Percentiles rank a stretch among this genome's conserved stretches.
Conservation (phyloP, 371 early-diverging fungal genomes). For the Mortierella sp. region DNA sequence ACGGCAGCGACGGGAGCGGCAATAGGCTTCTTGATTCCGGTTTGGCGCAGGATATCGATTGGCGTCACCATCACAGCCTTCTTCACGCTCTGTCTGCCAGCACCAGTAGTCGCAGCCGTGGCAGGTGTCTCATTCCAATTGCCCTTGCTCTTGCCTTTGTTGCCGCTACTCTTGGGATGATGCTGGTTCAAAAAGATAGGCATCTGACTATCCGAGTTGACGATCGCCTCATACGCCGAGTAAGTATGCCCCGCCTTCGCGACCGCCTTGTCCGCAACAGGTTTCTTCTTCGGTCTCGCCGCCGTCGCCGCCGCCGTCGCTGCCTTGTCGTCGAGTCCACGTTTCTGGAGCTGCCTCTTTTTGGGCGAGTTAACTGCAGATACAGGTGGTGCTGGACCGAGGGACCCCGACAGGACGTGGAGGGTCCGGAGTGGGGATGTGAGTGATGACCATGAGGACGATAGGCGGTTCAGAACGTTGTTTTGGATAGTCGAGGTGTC, state of each 20-base stretch:
- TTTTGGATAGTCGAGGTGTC: background rate
- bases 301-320: too few relatives aligned
- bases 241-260: background rate
- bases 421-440: background rate
- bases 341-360: background rate
- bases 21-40: background rate
- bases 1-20: background rate
- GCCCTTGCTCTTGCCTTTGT: background rate
- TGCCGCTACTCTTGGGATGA: background rate
- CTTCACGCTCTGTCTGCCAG: background rate
- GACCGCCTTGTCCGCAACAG: background rate
- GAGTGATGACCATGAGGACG: conserved; percentile 2
- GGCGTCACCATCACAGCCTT: too few relatives aligned
- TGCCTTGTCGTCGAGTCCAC: background rate
- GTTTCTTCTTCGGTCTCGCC: background rate
- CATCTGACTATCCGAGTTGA: conserved; percentile 45
- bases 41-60: background rate
- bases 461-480: background rate
- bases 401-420: background rate
- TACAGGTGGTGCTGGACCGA: background rate
- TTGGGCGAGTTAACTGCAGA: background rate
- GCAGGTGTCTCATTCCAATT: background rate
- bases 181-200: conserved; percentile 34
- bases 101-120: background rate
- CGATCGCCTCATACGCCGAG: conserved; percentile 34